Conservation (phyloP, 768 basidiomycete species). For the Hericium erinaceus region DNA sequence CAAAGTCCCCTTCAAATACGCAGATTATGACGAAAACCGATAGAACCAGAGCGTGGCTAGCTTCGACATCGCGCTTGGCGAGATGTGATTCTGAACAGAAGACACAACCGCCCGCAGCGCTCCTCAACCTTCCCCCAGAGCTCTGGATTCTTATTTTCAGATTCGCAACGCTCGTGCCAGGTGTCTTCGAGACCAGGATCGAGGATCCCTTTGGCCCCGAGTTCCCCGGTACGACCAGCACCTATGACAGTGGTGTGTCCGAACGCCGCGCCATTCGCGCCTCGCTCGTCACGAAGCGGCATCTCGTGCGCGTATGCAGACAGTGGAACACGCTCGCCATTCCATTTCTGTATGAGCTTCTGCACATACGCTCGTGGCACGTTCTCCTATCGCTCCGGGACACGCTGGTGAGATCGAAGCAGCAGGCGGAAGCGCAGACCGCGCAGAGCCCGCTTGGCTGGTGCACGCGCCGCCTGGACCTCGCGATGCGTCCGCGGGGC, state of each 20-base stretch:
- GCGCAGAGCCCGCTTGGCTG: background rate
- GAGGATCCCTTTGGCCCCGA: background rate
- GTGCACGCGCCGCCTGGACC: background rate
- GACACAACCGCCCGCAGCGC: too few relatives aligned
- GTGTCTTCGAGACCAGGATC: background rate
- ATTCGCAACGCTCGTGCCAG: background rate
- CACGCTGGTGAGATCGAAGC: background rate
- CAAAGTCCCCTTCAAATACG: too few relatives aligned
- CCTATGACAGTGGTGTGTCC: background rate
- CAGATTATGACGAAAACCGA: too few relatives aligned
- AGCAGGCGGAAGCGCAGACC: background rate
- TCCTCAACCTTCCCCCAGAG: background rate
- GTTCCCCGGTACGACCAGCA: background rate
- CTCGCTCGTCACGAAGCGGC: background rate
- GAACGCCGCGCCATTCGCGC: background rate
- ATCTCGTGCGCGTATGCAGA: constrained; percentile 1
- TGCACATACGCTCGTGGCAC: background rate
- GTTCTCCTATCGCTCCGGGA: background rate
- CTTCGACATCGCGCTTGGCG: too few relatives aligned
- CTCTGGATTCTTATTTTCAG: background rate
- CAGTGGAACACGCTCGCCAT: constrained; percentile 1
- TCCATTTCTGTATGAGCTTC: background rate
- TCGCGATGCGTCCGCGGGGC: background rate
- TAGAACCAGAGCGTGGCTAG: too few relatives aligned
- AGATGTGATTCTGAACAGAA: too few relatives aligned